Evolutionary conservation across 2,329 filamentous ascomycete genomes (phyloP).

Genomic region (Pseudogymnoascus sp.): DNA sequence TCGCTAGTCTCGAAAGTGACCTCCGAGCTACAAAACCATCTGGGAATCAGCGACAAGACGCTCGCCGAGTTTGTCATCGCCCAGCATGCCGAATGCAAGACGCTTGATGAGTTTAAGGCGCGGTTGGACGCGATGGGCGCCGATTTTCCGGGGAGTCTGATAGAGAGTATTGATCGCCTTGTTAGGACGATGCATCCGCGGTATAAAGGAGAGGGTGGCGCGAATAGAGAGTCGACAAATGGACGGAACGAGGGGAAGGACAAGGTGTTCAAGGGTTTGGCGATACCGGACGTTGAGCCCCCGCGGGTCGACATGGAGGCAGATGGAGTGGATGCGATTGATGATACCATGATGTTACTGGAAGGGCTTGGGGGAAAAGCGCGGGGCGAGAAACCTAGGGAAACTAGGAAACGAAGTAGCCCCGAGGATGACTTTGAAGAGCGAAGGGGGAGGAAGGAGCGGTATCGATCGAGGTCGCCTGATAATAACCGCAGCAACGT

Average conservation of each 20-base stretch:
- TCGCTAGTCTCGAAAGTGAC: conserved; percentile 93
- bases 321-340: conserved; percentile 55
- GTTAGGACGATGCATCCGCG: conserved; percentile 86
- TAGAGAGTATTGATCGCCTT: conserved; percentile 85
- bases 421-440: conserved; percentile 34
- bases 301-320: conserved; percentile 43
- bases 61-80: conserved; percentile 94
- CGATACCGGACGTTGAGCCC: conserved; percentile 69
- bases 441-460: conserved; percentile 31
- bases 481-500: conserved; percentile 31
- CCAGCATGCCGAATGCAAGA: conserved; percentile 68
- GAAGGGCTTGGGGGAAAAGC: conserved; percentile 70
- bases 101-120: conserved; percentile 63
- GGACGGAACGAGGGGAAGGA: conserved; percentile 59
- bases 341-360: conserved; percentile 87
- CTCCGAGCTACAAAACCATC: conserved; percentile 86
- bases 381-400: conserved; percentile 30
- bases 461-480: conserved; percentile 42
- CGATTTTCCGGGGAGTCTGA: conserved; percentile 73
- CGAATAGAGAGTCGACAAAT: conserved; percentile 32
- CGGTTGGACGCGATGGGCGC: conserved; percentile 68
- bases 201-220: conserved; percentile 53
- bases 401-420: conserved; percentile 44
- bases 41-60: conserved; percentile 87
- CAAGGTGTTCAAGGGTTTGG: conserved; percentile 81